Evolutionary conservation across 2,329 filamentous ascomycete genomes (phyloP).

Genomic region (Diaporthe sp.): DNA sequence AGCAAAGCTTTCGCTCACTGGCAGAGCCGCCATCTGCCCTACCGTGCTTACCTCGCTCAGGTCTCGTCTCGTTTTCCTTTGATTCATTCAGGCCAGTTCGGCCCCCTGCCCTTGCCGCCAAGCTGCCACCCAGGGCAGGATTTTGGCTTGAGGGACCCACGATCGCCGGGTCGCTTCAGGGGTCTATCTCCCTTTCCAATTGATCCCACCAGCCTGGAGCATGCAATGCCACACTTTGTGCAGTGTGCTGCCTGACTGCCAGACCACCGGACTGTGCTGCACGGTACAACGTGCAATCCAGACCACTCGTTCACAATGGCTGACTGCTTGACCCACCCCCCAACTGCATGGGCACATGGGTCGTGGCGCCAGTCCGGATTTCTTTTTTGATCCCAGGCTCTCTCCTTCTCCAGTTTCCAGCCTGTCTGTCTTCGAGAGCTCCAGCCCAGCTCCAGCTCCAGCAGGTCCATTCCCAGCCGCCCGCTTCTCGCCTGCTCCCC

Average conservation of each 20-base stretch:
- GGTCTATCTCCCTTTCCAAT: slow-evolving; percentile 30
- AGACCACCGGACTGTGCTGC: not conserved
- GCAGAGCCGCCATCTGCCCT: slow-evolving; percentile 15
- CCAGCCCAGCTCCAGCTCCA: slow-evolving; percentile 21
- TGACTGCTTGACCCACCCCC: not conserved
- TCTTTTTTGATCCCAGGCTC: slow-evolving; percentile 37
- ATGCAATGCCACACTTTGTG: slow-evolving; percentile 21
- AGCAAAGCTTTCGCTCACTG: slow-evolving; percentile 1
- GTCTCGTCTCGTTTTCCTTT: slow-evolving; percentile 27
- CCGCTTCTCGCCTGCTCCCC: slow-evolving; percentile 19
- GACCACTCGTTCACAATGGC: slow-evolving; percentile 6
- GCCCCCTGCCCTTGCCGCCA: slow-evolving; percentile 27
- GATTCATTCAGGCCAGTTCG: slow-evolving; percentile 9
- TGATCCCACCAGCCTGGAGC: slow-evolving; percentile 25
- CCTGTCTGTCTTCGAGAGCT: not conserved
- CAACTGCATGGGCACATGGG: slow-evolving; percentile 17
- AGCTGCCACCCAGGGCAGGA: slow-evolving; percentile 26
- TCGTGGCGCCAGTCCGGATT: slow-evolving; percentile 35
- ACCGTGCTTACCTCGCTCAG: slow-evolving; percentile 5
- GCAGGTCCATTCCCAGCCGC: slow-evolving; percentile 28
- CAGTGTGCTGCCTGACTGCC: not conserved
- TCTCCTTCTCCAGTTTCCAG: slow-evolving; percentile 35
- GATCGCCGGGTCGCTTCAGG: slow-evolving; percentile 30
- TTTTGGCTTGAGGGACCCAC: slow-evolving; percentile 21
- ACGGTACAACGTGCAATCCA: slow-evolving; percentile 16